Evolutionary conservation across 2,329 filamentous ascomycete species (phyloP).

Genomic region (Aaosphaeria pasadenensis): DNA sequence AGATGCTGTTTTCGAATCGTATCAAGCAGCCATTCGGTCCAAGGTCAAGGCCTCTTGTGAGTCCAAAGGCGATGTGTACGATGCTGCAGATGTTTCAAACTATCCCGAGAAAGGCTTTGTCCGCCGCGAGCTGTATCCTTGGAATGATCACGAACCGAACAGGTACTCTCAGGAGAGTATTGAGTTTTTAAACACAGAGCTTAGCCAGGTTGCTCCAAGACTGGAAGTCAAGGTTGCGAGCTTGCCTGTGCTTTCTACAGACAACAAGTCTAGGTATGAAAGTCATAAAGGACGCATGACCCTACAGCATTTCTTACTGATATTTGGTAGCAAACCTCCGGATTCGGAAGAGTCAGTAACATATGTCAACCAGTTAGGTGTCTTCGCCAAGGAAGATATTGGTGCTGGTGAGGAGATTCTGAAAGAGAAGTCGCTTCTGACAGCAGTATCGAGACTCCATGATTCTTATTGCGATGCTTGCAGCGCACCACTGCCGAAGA

Average conservation of each 20-base stretch:
- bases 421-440: slow-evolving; percentile 79
- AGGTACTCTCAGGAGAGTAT: slow-evolving; percentile 56
- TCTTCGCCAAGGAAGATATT: slow-evolving; percentile 85
- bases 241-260: slow-evolving; percentile 62
- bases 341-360: slow-evolving; percentile 41
- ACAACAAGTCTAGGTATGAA: too few species aligned
- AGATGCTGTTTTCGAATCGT: slow-evolving; percentile 56
- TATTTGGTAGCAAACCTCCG: slow-evolving; percentile 24
- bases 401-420: slow-evolving; percentile 72
- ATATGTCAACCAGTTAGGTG: slow-evolving; percentile 74
- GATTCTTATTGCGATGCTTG: slow-evolving; percentile 89
- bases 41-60: slow-evolving; percentile 21
- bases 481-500: slow-evolving; percentile 63
- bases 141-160: slow-evolving; percentile 61
- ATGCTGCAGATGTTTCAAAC: slow-evolving; percentile 50
- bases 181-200: slow-evolving; percentile 65
- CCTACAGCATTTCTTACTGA: slow-evolving; percentile 1
- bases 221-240: slow-evolving; percentile 75
- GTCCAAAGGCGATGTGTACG: slow-evolving; percentile 17
- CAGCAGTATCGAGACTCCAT: slow-evolving; percentile 83
- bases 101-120: slow-evolving; percentile 70
- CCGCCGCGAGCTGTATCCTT: slow-evolving; percentile 62
- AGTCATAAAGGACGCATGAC: too few species aligned
- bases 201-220: slow-evolving; percentile 71
- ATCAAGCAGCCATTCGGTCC: slow-evolving; percentile 49